Percentiles rank a stretch among this genome's conserved stretches.
Evolutionary conservation across 495 filamentous ascomycete species (phyloP).

Genomic region (Lichina pygmaea): DNA sequence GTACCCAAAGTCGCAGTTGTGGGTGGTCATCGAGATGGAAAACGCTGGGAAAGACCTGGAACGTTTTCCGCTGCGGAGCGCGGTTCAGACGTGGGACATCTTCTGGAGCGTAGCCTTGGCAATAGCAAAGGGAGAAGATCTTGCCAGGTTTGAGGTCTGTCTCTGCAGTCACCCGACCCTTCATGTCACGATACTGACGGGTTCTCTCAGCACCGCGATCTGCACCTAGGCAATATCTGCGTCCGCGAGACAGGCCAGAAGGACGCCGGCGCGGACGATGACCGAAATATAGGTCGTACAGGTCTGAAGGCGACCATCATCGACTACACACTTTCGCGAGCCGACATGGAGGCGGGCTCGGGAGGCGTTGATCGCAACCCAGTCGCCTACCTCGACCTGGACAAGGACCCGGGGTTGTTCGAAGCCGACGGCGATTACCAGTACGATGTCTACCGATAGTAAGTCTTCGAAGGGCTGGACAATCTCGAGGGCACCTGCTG

Average conservation of each 20-base stretch:
- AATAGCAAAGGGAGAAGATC: constrained; percentile 46
- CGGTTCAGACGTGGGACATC: constrained; percentile 53
- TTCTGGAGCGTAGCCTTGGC: constrained; percentile 60
- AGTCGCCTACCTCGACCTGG: constrained; percentile 20
- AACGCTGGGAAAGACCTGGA: constrained; percentile 65
- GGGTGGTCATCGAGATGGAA: constrained; percentile 65
- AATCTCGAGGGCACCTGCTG: neutral
- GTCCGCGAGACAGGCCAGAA: constrained; percentile 18
- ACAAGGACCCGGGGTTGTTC: constrained; percentile 24
- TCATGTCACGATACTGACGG: neutral
- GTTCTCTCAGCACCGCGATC: constrained; percentile 39
- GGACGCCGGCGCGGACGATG: constrained; percentile 8
- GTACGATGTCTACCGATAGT: constrained; percentile 10
- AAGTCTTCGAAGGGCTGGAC: neutral
- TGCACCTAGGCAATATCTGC: constrained; percentile 75
- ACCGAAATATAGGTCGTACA: constrained; percentile 34
- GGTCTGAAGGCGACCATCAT: constrained; percentile 57
- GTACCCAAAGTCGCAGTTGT: constrained; percentile 35
- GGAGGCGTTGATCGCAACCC: constrained; percentile 2
- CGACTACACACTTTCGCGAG: constrained; percentile 72
- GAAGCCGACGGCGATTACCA: constrained; percentile 4
- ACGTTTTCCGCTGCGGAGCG: constrained; percentile 21
- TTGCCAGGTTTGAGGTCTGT: constrained; percentile 42
- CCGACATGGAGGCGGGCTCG: constrained; percentile 8
- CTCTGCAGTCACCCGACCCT: neutral